A percentile compares a stretch with the other conserved stretches of the same genome.
Evolutionary conservation across 306 rosid genomes (phyloP).

Genomic region (Pueraria montana): DNA sequence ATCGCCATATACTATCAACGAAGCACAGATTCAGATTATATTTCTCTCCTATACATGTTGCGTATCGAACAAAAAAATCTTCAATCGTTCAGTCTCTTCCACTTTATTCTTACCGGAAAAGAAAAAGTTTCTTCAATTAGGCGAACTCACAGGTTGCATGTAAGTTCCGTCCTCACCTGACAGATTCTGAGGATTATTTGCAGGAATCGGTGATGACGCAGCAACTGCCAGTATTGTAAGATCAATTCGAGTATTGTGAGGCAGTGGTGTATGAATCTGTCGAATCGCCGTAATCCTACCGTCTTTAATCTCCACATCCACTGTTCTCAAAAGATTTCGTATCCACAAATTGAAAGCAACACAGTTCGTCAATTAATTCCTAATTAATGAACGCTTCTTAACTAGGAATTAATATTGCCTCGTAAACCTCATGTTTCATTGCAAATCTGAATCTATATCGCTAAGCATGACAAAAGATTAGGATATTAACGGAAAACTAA

Average conservation of each 20-base stretch:
- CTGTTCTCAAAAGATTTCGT: conserved; percentile 51
- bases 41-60: conserved; percentile 13
- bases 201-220: conserved; percentile 52
- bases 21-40: conserved; percentile 27
- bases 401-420: background rate
- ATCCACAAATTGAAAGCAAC: conserved; percentile 12
- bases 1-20: conserved; percentile 1
- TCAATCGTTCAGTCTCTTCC: conserved; percentile 33
- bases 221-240: conserved; percentile 59
- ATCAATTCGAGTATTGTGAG: conserved; percentile 50
- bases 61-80: conserved; percentile 14
- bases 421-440: conserved; percentile 23
- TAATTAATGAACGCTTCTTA: conserved; percentile 5
- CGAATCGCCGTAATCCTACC: conserved; percentile 52
- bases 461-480: background rate
- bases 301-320: conserved; percentile 50
- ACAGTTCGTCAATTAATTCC: conserved; percentile 21
- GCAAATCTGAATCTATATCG: background rate
- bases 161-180: conserved; percentile 46
- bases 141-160: conserved; percentile 47
- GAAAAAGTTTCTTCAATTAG: conserved; percentile 42
- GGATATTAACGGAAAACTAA: background rate
- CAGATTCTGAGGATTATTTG: conserved; percentile 52
- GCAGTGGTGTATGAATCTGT: conserved; percentile 39
- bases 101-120: conserved; percentile 11